These are phyloP conservation scores for Termitomyces sp. DNA, from an alignment of 768 basidiomycete genomes.

Conservation along the genomic window DNA sequence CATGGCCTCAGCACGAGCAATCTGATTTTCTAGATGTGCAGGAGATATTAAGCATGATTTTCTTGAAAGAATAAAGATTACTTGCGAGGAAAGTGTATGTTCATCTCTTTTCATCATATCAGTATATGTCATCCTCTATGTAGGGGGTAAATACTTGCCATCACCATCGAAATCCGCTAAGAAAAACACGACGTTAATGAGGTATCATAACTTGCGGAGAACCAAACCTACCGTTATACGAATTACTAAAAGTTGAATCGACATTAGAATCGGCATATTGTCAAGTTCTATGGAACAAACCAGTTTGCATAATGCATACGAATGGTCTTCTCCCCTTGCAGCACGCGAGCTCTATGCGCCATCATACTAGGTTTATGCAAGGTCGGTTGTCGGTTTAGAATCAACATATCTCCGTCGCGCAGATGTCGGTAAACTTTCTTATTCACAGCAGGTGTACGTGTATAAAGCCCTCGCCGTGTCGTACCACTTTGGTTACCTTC, in stretches of 20 bases:
- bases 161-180: conserved; percentile 91
- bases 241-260: conserved; percentile 56
- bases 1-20: conserved; percentile 91
- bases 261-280: not conserved
- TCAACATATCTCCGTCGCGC: conserved; percentile 89
- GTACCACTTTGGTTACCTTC: conserved; percentile 55
- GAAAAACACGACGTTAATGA: not conserved
- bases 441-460: conserved; percentile 76
- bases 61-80: conserved; percentile 7
- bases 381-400: conserved; percentile 96
- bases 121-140: conserved; percentile 1
- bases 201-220: not conserved
- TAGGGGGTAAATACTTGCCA: conserved; percentile 37
- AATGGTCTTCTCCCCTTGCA: conserved; percentile 97
- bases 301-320: conserved; percentile 99
- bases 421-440: conserved; percentile 98
- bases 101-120: conserved; percentile 71
- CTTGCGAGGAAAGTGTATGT: conserved; percentile 98
- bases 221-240: conserved; percentile 77
- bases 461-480: conserved; percentile 54
- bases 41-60: not conserved
- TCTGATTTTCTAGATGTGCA: conserved; percentile 69
- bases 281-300: conserved; percentile 36
- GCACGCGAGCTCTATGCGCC: conserved; percentile 88
- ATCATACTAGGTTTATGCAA: conserved; percentile 99